Base-by-base conservation (phyloP, 164 flowering plant species). In the Vitis labrusca region DNA sequence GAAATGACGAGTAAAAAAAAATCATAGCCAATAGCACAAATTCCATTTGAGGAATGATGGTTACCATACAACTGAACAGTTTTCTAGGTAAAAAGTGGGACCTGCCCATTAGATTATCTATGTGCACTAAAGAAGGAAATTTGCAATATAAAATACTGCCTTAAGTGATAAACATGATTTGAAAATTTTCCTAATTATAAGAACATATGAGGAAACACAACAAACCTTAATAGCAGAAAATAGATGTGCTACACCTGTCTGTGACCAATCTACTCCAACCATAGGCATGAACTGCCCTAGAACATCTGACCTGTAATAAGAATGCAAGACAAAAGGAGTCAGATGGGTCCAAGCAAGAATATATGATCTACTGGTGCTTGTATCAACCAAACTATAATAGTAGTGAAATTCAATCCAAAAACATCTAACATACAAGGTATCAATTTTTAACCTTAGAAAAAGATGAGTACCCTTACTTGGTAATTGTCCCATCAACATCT, bases 211-310 rank as follows among this genome's bases (percentile, higher is more conserved):
- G 15, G 19, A 57, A 52, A 67, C 17, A 29, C 9, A 61, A 71
- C 90, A 67, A 58, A 94, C 97, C 98, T 94, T 91, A 63, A 95
- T 93, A 67, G 97, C 97, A 44, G 98, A 85, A 84, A 91, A 95
- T 32, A 93, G 82, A 90, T 91, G 93, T 72, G 99, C 79, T 65
- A 95, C 99, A 56, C 99, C 99, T 13, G 84, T 85, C 59, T 95
- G 98, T 69, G 97, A 91, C 99, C 99, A 95, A 77, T 95, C 99
- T 54, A 82, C 75, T 67, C 99, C 99, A 78, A 95, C 94, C 85
- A 88, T 79, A 75, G 99, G 99, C 99, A 95, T 95, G 80, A 95
- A 90, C 75, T 95, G 99, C 47, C 99, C 99, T 66, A 95, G 88
- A 82, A 95, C 94, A 81, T 95, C 98, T 10, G 99, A 95, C 78